Percentiles rank a stretch among this genome's conserved stretches.
Evolutionary conservation across 2,329 filamentous ascomycete genomes (phyloP).

Genomic region (Aspergillus arachidicola): DNA sequence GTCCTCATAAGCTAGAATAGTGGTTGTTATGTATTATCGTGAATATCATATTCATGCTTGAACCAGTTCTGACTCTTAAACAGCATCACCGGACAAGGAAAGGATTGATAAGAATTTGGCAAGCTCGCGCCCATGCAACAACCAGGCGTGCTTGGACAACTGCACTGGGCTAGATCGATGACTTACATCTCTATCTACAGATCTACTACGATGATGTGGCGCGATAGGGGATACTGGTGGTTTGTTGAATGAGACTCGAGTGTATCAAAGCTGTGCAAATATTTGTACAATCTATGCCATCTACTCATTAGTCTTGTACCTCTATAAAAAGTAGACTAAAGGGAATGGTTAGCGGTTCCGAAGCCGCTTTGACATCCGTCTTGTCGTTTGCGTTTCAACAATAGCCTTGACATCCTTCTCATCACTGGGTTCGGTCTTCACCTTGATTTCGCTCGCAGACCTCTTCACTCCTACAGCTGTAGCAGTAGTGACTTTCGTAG

Average conservation of each 20-base stretch:
- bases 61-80: too few relatives aligned
- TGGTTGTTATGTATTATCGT: neutral
- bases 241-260: too few relatives aligned
- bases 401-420: slow-evolving; percentile 20
- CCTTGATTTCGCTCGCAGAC: slow-evolving; percentile 24
- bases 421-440: slow-evolving; percentile 25
- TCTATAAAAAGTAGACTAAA: neutral
- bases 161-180: neutral
- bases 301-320: neutral
- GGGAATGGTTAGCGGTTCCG: slow-evolving; percentile 18
- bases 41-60: neutral
- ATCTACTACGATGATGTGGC: neutral
- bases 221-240: neutral
- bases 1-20: neutral
- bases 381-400: slow-evolving; percentile 25
- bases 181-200: neutral
- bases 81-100: rapidly evolving
- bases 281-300: neutral
- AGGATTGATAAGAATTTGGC: too few relatives aligned
- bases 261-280: neutral
- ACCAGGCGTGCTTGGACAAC: neutral
- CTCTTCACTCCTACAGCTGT: slow-evolving; percentile 27
- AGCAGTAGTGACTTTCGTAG: slow-evolving; percentile 29
- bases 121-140: too few relatives aligned
- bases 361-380: slow-evolving; percentile 36